Conservation (phyloP, 164 flowering plant species). For the Nelumbo lutea region DNA sequence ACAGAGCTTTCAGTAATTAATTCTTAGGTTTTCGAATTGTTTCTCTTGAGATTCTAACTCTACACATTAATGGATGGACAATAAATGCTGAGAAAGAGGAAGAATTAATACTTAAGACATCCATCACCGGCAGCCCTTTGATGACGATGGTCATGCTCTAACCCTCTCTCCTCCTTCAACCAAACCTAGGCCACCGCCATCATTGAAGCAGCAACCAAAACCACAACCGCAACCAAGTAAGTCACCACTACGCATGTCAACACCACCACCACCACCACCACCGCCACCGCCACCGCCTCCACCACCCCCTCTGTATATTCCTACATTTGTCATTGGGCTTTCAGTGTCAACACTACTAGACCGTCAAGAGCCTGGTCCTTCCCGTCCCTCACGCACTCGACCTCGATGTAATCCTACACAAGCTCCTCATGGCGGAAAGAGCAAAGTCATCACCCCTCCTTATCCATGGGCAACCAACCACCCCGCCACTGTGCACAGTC, state of each 20-base stretch:
- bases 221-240: too few relatives aligned
- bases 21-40: too few relatives aligned
- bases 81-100: too few relatives aligned
- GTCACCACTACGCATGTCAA: background rate
- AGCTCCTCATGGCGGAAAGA: background rate
- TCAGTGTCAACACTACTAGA: background rate
- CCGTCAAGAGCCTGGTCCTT: background rate
- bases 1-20: too few relatives aligned
- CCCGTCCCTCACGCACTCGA: background rate
- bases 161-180: background rate
- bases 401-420: background rate
- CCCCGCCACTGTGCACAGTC: constrained; percentile 30
- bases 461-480: constrained; percentile 49
- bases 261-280: background rate
- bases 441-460: constrained; percentile 12
- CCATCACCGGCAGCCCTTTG: too few relatives aligned
- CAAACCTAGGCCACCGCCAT: too few relatives aligned
- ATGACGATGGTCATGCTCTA: background rate
- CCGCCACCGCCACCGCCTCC: background rate
- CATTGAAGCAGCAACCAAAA: too few relatives aligned
- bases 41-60: too few relatives aligned
- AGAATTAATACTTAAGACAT: too few relatives aligned
- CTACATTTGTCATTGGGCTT: background rate
- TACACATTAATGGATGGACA: too few relatives aligned
- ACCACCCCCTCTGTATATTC: background rate